Conservation (phyloP, 2,329 filamentous ascomycete species). For the Xylariaceae sp. region DNA sequence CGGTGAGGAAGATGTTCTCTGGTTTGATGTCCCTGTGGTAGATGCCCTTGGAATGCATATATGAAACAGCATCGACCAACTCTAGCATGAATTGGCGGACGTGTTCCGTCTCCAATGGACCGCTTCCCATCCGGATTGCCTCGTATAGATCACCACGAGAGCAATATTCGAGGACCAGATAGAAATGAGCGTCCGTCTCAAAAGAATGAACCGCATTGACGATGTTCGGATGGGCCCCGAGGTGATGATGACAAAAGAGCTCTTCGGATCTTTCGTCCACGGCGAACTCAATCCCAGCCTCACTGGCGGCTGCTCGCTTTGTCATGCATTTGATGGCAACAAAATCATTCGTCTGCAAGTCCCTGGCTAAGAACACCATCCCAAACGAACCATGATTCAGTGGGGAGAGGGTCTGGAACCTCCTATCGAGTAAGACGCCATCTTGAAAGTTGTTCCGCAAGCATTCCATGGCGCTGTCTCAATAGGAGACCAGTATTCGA, state of each 20-base stretch:
- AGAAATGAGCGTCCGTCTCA: slow-evolving; percentile 88
- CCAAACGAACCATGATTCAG: slow-evolving; percentile 99
- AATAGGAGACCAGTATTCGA: slow-evolving; percentile 44
- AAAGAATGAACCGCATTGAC: slow-evolving; percentile 92
- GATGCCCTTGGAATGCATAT: slow-evolving; percentile 88
- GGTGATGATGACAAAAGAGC: slow-evolving; percentile 77
- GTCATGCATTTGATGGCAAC: slow-evolving; percentile 97
- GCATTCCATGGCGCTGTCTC: slow-evolving; percentile 73
- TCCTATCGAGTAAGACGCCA: slow-evolving; percentile 83
- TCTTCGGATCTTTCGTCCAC: slow-evolving; percentile 86
- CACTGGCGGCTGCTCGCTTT: slow-evolving; percentile 73
- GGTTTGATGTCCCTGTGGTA: slow-evolving; percentile 99
- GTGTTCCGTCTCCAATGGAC: slow-evolving; percentile 92
- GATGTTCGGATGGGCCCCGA: slow-evolving; percentile 85
- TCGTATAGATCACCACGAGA: slow-evolving; percentile 96
- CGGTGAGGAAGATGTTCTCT: slow-evolving; percentile 95
- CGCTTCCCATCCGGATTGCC: slow-evolving; percentile 87
- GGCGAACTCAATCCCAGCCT: slow-evolving; percentile 68
- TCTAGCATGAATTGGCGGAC: slow-evolving; percentile 98
- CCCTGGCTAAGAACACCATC: slow-evolving; percentile 94
- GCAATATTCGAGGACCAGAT: slow-evolving; percentile 94
- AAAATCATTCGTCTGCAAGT: slow-evolving; percentile 75
- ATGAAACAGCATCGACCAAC: slow-evolving; percentile 86
- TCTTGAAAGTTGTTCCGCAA: slow-evolving; percentile 81
- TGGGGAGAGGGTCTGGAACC: slow-evolving; percentile 89